Evolutionary conservation across 2,329 filamentous ascomycete species (phyloP).

Genomic region (Calonectria honghensis): DNA sequence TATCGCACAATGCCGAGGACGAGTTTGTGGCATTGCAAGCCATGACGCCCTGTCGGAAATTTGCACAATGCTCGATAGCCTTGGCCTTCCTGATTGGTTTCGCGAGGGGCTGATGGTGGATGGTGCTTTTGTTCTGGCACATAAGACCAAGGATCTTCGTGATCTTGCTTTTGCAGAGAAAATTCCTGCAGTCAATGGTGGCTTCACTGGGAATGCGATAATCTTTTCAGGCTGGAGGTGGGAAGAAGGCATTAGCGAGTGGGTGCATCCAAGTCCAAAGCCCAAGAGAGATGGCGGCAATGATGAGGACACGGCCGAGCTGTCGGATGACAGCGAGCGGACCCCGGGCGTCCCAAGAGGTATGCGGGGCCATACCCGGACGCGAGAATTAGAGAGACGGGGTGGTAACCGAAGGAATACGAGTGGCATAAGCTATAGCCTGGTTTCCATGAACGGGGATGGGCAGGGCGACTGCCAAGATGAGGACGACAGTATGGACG

Average conservation of each 20-base stretch:
- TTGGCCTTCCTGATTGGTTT: slow-evolving; percentile 59
- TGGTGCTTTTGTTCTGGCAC: slow-evolving; percentile 71
- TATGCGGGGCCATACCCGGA: slow-evolving; percentile 21
- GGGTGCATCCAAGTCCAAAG: slow-evolving; percentile 56
- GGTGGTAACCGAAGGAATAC: not conserved
- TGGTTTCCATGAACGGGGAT: slow-evolving; percentile 21
- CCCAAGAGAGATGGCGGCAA: slow-evolving; percentile 34
- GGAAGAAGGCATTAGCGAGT: slow-evolving; percentile 65
- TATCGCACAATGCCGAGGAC: slow-evolving; percentile 68
- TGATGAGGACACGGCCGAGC: slow-evolving; percentile 31
- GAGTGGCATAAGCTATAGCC: slow-evolving; percentile 13
- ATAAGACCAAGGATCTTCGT: slow-evolving; percentile 70
- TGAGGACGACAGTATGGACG: slow-evolving; percentile 49
- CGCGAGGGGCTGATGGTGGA: slow-evolving; percentile 65
- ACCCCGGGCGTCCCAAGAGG: slow-evolving; percentile 34
- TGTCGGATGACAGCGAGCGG: slow-evolving; percentile 30
- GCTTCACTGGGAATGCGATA: slow-evolving; percentile 39
- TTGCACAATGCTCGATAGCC: slow-evolving; percentile 62
- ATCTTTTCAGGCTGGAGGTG: slow-evolving; percentile 62
- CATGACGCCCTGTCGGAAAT: slow-evolving; percentile 63
- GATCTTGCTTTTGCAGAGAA: slow-evolving; percentile 74
- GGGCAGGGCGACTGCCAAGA: slow-evolving; percentile 39
- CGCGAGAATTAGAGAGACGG: slow-evolving; percentile 1
- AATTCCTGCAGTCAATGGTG: slow-evolving; percentile 53
- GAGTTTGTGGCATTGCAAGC: slow-evolving; percentile 62